Percentiles rank a stretch among this genome's conserved stretches.
phyloP scores from a whole-genome alignment of 2,329 filamentous ascomycete species.

The Hysterium pulicare region DNA sequence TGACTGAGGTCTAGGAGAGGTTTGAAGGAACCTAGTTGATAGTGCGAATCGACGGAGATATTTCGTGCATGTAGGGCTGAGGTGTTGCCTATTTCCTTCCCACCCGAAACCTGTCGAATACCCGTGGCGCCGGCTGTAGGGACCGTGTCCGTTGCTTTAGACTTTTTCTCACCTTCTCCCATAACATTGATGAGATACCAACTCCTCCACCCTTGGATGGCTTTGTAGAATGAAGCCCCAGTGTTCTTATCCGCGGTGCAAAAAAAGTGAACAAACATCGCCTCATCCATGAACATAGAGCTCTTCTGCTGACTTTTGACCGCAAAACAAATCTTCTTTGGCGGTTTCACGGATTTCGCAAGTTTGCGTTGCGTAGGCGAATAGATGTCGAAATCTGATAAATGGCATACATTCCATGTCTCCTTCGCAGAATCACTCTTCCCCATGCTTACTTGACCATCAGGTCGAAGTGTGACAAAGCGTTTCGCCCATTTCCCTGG shows the following conservation, averaged over 20 bases:
- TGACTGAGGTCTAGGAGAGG: slow-evolving; percentile 63
- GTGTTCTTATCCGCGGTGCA: slow-evolving; percentile 68
- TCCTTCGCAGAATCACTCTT: slow-evolving; percentile 71
- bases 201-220: slow-evolving; percentile 79
- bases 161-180: slow-evolving; percentile 50
- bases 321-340: slow-evolving; percentile 81
- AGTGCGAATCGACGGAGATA: slow-evolving; percentile 50
- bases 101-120: slow-evolving; percentile 10
- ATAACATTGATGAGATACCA: slow-evolving; percentile 82
- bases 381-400: slow-evolving; percentile 93
- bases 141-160: slow-evolving; percentile 31
- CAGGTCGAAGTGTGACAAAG: slow-evolving; percentile 67
- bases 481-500: slow-evolving; percentile 87
- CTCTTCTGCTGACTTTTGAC: slow-evolving; percentile 91
- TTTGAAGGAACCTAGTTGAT: slow-evolving; percentile 63
- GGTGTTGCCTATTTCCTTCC: slow-evolving; percentile 12
- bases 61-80: slow-evolving; percentile 24
- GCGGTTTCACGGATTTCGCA: slow-evolving; percentile 71
- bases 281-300: slow-evolving; percentile 73
- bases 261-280: slow-evolving; percentile 92
- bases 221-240: slow-evolving; percentile 66
- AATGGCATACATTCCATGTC: slow-evolving; percentile 69
- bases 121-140: slow-evolving; percentile 18
- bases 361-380: slow-evolving; percentile 66
- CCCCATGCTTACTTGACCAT: slow-evolving; percentile 68